Percentiles rank a stretch among this genome's conserved stretches.
These are phyloP conservation scores for Lonicera japonica DNA, from an alignment of 129 eudicot genomes.

Conservation along the genomic window DNA sequence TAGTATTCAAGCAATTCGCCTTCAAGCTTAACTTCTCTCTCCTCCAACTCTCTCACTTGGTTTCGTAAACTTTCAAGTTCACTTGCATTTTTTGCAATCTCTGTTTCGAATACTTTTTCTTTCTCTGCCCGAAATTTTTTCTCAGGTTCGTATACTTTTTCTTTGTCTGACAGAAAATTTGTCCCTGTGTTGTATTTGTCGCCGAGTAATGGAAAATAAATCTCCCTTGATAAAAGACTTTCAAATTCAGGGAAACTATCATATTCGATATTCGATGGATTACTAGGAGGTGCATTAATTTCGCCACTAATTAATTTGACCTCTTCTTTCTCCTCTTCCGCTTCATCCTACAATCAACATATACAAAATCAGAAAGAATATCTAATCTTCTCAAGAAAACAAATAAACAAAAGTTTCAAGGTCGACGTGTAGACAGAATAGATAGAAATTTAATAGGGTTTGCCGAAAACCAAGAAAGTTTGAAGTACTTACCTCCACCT, in stretches of 20 bases:
- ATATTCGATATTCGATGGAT: conserved; percentile 60
- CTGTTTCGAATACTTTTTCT: conserved; percentile 52
- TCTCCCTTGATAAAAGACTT: conserved; percentile 78
- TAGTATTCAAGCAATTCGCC: conserved; percentile 93
- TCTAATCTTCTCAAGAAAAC: neutral
- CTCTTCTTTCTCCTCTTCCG: conserved; percentile 89
- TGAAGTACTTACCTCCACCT: conserved; percentile 37
- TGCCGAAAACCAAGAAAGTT: no score
- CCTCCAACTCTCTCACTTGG: conserved; percentile 81
- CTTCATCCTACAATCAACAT: conserved; percentile 26
- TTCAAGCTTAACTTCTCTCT: conserved; percentile 93
- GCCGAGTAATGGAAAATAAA: conserved; percentile 58
- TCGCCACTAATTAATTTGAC: conserved; percentile 77
- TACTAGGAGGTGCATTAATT: conserved; percentile 54
- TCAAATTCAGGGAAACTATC: conserved; percentile 77
- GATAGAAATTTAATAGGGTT: no score
- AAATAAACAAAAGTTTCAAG: no score
- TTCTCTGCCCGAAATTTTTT: no score
- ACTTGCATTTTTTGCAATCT: conserved; percentile 73
- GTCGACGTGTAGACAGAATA: no score
- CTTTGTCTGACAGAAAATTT: no score
- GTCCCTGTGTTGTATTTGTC: conserved; percentile 43
- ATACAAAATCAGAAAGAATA: neutral
- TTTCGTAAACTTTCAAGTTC: conserved; percentile 74
- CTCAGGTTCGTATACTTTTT: conserved; percentile 47